Base-by-base conservation (phyloP, 2,329 filamentous ascomycete species). In the Pseudogymnoascus sp. region DNA sequence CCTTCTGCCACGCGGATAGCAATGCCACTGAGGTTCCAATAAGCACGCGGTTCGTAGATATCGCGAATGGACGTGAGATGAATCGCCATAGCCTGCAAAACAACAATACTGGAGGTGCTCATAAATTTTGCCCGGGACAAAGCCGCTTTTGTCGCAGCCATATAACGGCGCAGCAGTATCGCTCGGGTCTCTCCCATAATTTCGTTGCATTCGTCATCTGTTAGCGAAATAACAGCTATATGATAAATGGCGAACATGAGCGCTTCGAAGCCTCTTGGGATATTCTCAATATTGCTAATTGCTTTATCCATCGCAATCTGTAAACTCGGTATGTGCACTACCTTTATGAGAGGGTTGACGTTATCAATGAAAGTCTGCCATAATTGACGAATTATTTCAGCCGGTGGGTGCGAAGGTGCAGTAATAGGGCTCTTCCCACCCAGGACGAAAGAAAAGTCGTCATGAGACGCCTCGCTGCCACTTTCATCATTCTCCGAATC, bases 341-440 rank as follows among this genome's bases (percentile, higher is more conserved):
- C 76, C 67, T 88, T 89, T 41, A 88, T 76, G 6, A 90, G 71
- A 0, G 86, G 85, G 66, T 89, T 84, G 66, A 89, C 81, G 66
- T 88, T 88, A 64, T 83, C 81, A 59, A 88, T 78, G 68, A 87
- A 89, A 15, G 83, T 78, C 71, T 88, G 84, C 85, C 86, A 89
- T 37, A 86, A 74, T 66, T 84, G 81, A 63, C 84, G 79, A 60
- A 84, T 84, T 63, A 83, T 80, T 31, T 83, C 78, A 36, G 79
- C 29, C 36, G 61, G 54, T 41, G 60, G 59, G 29, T 64, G 63
- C 37, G 58, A 65, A 63, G n/a, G 68, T 68, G 24, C 60, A 64
- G 44, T 66, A 54, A 35, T 65, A 11, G 21, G 65, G 61, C 26
- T 59, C 24, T 40, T 68, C 69, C 47, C 67, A 66, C 29, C 54